These are phyloP conservation scores for Raphanus raphanistrum DNA, from an alignment of 345 rosid species.

Conservation along the genomic window DNA sequence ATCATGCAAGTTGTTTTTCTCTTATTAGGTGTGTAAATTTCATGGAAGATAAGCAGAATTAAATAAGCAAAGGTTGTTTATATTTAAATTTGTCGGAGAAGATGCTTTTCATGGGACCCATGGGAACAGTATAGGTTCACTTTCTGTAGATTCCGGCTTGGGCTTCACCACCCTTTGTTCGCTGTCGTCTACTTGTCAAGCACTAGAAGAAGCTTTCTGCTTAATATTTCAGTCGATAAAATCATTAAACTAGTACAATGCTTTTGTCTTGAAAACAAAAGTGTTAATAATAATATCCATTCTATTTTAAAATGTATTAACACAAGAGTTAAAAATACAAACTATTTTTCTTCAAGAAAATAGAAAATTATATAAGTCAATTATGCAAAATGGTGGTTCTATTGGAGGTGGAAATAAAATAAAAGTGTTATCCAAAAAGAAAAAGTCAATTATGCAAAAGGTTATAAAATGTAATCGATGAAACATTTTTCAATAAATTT, in stretches of 20 bases:
- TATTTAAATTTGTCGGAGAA: not conserved
- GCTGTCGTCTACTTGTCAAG: conserved; percentile 2
- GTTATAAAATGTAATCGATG: not conserved
- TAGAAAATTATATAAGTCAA: not conserved
- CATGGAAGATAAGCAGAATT: too few species aligned
- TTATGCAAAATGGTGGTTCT: too few species aligned
- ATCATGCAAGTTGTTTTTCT: too few species aligned
- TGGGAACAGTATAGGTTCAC: conserved; percentile 2
- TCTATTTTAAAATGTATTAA: not conserved
- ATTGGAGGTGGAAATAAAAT: too few species aligned
- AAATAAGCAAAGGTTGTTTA: not conserved
- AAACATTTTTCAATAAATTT: not conserved
- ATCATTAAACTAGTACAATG: not conserved
- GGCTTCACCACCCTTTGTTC: not conserved
- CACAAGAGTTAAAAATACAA: not conserved
- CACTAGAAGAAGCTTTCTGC: not conserved
- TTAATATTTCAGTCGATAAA: conserved; percentile 1
- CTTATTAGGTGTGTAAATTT: too few species aligned
- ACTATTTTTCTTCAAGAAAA: not conserved
- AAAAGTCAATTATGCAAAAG: not conserved
- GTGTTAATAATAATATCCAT: not conserved
- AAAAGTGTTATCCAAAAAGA: too few species aligned
- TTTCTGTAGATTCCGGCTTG: not conserved
- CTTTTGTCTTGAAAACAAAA: not conserved
- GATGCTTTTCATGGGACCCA: conserved; percentile 16